Evolutionary conservation across 441 rosid species (phyloP).

Genomic region (Populus tomentosa): DNA sequence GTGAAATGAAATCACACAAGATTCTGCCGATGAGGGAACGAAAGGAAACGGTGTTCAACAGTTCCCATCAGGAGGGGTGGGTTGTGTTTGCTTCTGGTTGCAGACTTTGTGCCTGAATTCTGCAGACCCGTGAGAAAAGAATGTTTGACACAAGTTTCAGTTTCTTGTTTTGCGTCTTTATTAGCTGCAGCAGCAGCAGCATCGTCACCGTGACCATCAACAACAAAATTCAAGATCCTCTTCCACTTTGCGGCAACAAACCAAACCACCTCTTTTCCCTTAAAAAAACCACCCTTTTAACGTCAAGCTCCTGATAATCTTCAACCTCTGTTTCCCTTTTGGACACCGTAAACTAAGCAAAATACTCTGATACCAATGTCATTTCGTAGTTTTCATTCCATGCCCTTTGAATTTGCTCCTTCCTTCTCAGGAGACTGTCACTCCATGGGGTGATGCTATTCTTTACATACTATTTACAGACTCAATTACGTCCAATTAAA

Average conservation of each 20-base stretch:
- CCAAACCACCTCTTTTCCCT: not conserved
- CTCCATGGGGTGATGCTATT: too few relatives aligned
- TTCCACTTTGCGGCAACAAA: not conserved
- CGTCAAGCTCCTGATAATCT: too few relatives aligned
- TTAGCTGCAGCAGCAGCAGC: not conserved
- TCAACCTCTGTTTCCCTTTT: too few relatives aligned
- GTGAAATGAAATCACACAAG: slow-evolving; percentile 31
- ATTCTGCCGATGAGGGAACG: slow-evolving; percentile 18
- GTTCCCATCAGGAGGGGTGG: slow-evolving; percentile 17
- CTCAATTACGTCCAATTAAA: too few relatives aligned
- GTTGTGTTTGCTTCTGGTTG: slow-evolving; percentile 33
- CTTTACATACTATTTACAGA: too few relatives aligned
- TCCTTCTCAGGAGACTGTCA: not conserved
- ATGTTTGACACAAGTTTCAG: slow-evolving; percentile 23
- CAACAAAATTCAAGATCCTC: not conserved
- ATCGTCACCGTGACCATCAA: not conserved
- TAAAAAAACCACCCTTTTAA: too few relatives aligned
- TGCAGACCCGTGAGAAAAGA: slow-evolving; percentile 39
- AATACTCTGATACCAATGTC: not conserved
- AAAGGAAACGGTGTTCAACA: slow-evolving; percentile 11
- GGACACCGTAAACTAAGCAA: too few relatives aligned
- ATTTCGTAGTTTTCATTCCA: too few relatives aligned
- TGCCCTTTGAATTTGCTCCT: too few relatives aligned
- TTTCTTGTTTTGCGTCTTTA: slow-evolving; percentile 9
- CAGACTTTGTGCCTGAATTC: slow-evolving; percentile 47